Percentiles rank a stretch among this genome's conserved stretches.
Evolutionary conservation across 2,329 filamentous ascomycete species (phyloP).

Genomic region (Sclerotinia nivalis): DNA sequence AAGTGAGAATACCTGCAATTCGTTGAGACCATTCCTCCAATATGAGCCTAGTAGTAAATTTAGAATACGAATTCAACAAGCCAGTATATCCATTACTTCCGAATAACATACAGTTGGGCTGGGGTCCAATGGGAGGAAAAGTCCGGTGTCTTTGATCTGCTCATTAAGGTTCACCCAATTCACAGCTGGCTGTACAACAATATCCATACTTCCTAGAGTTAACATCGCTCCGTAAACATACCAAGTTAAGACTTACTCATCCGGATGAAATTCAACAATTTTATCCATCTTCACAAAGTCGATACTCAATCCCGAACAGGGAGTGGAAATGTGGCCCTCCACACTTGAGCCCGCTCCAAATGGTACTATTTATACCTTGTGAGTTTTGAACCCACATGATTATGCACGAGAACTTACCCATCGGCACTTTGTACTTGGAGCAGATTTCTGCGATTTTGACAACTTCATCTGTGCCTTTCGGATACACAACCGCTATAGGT

Average conservation of each 20-base stretch:
- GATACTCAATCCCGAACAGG: constrained; percentile 81
- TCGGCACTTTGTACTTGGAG: constrained; percentile 73
- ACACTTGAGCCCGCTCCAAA: constrained; percentile 20
- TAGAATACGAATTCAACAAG: not conserved
- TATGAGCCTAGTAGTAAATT: constrained; percentile 55
- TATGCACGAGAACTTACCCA: constrained; percentile 54
- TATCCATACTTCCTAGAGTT: constrained; percentile 61
- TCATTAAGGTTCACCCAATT: constrained; percentile 86
- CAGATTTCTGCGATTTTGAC: constrained; percentile 66
- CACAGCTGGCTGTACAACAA: constrained; percentile 85
- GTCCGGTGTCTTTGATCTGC: constrained; percentile 62
- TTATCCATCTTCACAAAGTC: constrained; percentile 86
- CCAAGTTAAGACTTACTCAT: constrained; percentile 51
- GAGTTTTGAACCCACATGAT: not conserved
- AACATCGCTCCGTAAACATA: not conserved
- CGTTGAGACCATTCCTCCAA: constrained; percentile 80
- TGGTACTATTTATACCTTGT: not conserved
- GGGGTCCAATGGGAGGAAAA: constrained; percentile 90
- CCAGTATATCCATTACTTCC: too few species aligned
- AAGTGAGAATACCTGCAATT: constrained; percentile 51
- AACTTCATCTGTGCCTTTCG: constrained; percentile 61
- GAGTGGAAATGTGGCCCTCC: constrained; percentile 86
- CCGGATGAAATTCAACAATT: constrained; percentile 74
- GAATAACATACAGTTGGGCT: constrained; percentile 47
- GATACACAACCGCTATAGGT: constrained; percentile 64